Conservation (phyloP, 2,329 filamentous ascomycete genomes). For the Helminthosporium solani region DNA sequence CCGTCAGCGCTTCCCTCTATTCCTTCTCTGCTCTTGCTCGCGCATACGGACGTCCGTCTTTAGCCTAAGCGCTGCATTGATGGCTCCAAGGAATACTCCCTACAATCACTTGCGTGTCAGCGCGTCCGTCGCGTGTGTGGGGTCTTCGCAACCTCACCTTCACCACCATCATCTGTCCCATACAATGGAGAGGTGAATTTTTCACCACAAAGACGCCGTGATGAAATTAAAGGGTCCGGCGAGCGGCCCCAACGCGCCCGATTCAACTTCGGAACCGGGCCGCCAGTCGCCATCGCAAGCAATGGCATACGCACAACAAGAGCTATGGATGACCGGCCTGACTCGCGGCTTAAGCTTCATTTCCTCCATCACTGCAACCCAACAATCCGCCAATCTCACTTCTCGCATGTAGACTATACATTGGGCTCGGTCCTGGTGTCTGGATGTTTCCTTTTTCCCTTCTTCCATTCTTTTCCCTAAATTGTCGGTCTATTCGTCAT, state of each 20-base stretch:
- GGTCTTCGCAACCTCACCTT: slow-evolving; percentile 29
- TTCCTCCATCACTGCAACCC: slow-evolving; percentile 30
- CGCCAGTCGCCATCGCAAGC: slow-evolving; percentile 12
- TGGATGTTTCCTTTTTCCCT: slow-evolving; percentile 10
- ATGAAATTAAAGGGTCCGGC: slow-evolving; percentile 38
- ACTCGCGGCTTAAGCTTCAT: slow-evolving; percentile 39
- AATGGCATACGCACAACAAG: slow-evolving; percentile 21
- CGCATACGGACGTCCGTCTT: slow-evolving; percentile 11
- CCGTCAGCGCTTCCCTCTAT: slow-evolving; percentile 5
- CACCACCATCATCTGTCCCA: slow-evolving; percentile 24
- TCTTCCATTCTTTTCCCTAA: slow-evolving; percentile 17
- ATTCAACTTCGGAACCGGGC: slow-evolving; percentile 11
- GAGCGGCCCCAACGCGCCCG: slow-evolving; percentile 17
- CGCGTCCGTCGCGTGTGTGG: slow-evolving; percentile 22
- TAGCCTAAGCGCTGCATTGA: slow-evolving; percentile 29
- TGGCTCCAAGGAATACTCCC: slow-evolving; percentile 18
- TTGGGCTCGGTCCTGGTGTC: slow-evolving; percentile 10
- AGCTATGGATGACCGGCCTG: slow-evolving; percentile 31
- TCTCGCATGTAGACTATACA: slow-evolving; percentile 19
- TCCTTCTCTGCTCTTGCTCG: slow-evolving; percentile 10
- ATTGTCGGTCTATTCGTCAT: slow-evolving; percentile 10
- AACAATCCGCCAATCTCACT: slow-evolving; percentile 12
- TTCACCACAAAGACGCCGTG: slow-evolving; percentile 14
- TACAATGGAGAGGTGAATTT: slow-evolving; percentile 14
- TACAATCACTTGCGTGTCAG: slow-evolving; percentile 20